Evolutionary conservation across 1,284 basidiomycete genomes (phyloP).

Genomic region (Coniferiporia weirii): DNA sequence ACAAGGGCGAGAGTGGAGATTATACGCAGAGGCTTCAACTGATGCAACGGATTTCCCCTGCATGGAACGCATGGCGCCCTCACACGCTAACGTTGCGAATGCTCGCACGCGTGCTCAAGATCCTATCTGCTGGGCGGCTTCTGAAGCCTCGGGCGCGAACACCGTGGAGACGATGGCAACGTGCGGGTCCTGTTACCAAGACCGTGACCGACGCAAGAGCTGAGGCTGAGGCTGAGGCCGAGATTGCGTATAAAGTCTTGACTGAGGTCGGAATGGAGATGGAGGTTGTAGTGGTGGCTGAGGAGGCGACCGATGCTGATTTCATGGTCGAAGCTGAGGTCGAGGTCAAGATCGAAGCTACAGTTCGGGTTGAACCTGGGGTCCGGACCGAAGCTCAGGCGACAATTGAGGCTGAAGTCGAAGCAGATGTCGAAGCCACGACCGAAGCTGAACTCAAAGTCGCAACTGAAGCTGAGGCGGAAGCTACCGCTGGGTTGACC

Average conservation of each 20-base stretch:
- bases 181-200: conserved; percentile 7
- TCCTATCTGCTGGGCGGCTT: conserved; percentile 46
- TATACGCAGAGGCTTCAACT: conserved; percentile 54
- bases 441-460: not conserved
- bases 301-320: no score
- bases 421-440: not conserved
- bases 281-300: no score
- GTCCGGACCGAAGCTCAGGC: no score
- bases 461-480: not conserved
- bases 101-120: conserved; percentile 40
- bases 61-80: conserved; percentile 63
- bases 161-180: not conserved
- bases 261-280: not conserved
- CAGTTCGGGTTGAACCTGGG: no score
- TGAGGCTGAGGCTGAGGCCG: not conserved
- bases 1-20: conserved; percentile 23
- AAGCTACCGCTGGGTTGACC: no score
- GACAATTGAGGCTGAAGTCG: conserved; percentile 12
- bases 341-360: no score
- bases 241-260: conserved; percentile 8
- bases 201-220: not conserved
- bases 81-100: conserved; percentile 45
- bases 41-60: conserved; percentile 56
- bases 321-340: no score
- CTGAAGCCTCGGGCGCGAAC: conserved; percentile 36